Base-by-base conservation (phyloP, 352 stramenopile genomes). In the Hyaloperonospora brassicae region DNA sequence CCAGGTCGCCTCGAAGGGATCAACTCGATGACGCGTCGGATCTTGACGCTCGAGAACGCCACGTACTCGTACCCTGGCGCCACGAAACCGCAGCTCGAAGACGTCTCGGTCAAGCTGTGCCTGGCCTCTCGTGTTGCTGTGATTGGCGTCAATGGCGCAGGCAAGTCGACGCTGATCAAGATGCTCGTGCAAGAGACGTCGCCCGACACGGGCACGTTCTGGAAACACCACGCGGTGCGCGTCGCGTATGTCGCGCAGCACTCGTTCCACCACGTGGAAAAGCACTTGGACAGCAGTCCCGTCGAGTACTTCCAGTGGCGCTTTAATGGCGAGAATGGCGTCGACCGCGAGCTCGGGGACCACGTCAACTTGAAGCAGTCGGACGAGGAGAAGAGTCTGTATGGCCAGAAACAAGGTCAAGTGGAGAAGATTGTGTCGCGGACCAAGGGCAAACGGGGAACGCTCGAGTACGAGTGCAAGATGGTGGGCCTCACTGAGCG, bases 371-470 rank as follows among this genome's bases (percentile, higher is more conserved):
- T 34, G 27, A 34, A 34, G 27, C 27, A 34, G 27, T 34, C 8
- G 27, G 8, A 34, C 4, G 4, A 34, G 8, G 27, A 34, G 27
- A 34, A 4, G 27, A 34, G 27, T 34, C 27, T 34, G 4, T 34
- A 34, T 34, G 93, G 96, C 54, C 89, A 95, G 62, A 85, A 89
- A 51, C 84, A 76, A 48, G 88, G 84, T 39, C 93, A 97, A 64
- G 82, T 97, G n/a, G 85, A 89, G 50, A 97, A 98, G 76, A 86
- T 97, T n/a, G 96, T 97, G 66, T 96, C 73, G 25, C 73, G 78
- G 55, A 82, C 71, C 49, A 84, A 85, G 68, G 71, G 72, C 42
- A 88, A 86, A 67, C 73, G 72, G 34, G 73, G 73, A 45, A 82
- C 64, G 42, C 66, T 88, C 12, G 78, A 96, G 70, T 94, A 97